Conservation (phyloP, 1,284 basidiomycete genomes). For the Leccinum subrobustum region DNA sequence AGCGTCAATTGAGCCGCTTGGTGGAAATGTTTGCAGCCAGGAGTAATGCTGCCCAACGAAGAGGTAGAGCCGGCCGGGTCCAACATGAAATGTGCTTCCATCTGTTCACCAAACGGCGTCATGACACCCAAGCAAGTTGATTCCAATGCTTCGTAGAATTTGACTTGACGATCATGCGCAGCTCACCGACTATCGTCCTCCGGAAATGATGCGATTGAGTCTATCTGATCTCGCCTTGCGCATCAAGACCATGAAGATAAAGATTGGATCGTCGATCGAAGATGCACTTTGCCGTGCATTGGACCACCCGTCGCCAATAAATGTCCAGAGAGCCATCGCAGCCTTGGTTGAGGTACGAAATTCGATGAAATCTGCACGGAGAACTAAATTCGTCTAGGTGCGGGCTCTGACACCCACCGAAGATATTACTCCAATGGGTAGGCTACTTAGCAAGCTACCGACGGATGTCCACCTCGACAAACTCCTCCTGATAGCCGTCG, state of each 20-base stretch:
- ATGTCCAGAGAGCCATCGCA: constrained; percentile 90
- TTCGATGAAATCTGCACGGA: background rate
- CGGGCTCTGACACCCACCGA: constrained; percentile 83
- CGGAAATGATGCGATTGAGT: constrained; percentile 95
- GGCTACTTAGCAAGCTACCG: constrained; percentile 88
- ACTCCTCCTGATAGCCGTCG: constrained; percentile 83
- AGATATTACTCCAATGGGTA: constrained; percentile 95
- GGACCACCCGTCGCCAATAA: constrained; percentile 86
- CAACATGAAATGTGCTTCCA: constrained; percentile 93
- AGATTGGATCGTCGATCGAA: constrained; percentile 88
- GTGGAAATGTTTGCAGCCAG: constrained; percentile 92
- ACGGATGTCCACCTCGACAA: constrained; percentile 97
- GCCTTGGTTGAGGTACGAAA: constrained; percentile 83
- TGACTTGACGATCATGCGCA: constrained; percentile 34
- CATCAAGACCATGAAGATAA: constrained; percentile 96
- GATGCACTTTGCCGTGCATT: constrained; percentile 87
- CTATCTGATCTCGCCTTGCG: constrained; percentile 92
- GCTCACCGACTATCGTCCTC: constrained; percentile 91
- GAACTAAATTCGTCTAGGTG: constrained; percentile 45
- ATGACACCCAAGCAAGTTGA: constrained; percentile 66
- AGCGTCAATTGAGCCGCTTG: constrained; percentile 91
- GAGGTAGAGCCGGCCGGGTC: constrained; percentile 92
- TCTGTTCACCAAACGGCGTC: constrained; percentile 87
- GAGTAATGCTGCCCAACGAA: constrained; percentile 92
- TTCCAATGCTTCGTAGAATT: constrained; percentile 27